A percentile compares a stretch with the other conserved stretches of the same genome.
Evolutionary conservation across 2,329 filamentous ascomycete species (phyloP).

Genomic region (Sarocladiaceae sp.): DNA sequence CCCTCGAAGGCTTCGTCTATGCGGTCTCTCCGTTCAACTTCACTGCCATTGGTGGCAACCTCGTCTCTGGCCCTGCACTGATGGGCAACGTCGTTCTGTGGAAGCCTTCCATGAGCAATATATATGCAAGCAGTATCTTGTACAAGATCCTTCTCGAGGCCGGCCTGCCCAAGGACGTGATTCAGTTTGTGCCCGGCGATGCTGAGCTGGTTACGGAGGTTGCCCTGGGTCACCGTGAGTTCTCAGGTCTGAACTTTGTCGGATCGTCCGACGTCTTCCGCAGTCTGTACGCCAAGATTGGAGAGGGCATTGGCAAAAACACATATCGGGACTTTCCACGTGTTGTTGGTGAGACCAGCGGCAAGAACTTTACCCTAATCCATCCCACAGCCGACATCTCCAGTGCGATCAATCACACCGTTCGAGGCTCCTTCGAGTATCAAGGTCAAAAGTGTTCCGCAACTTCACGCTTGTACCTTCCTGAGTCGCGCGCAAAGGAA

Average conservation of each 20-base stretch:
- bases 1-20: slow-evolving; percentile 97
- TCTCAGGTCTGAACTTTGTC: slow-evolving; percentile 92
- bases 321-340: slow-evolving; percentile 82
- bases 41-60: slow-evolving; percentile 87
- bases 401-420: slow-evolving; percentile 76
- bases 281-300: slow-evolving; percentile 81
- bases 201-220: slow-evolving; percentile 77
- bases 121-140: slow-evolving; percentile 87
- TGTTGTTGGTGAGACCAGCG: slow-evolving; percentile 85
- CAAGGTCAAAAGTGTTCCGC: slow-evolving; percentile 91
- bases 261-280: slow-evolving; percentile 91
- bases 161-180: slow-evolving; percentile 81
- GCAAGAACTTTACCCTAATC: slow-evolving; percentile 89
- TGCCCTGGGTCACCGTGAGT: slow-evolving; percentile 72
- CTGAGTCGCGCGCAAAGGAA: slow-evolving; percentile 67
- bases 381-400: slow-evolving; percentile 72
- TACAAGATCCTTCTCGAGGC: slow-evolving; percentile 90
- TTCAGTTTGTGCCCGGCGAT: slow-evolving; percentile 90
- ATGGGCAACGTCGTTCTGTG: slow-evolving; percentile 94
- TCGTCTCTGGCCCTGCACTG: slow-evolving; percentile 76
- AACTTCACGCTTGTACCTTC: slow-evolving; percentile 74
- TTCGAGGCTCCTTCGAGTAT: slow-evolving; percentile 85
- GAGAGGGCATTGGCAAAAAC: slow-evolving; percentile 72
- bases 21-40: slow-evolving; percentile 96
- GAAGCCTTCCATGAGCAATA: slow-evolving; percentile 90